A percentile compares a stretch with the other conserved stretches of the same genome.
Evolutionary conservation across 352 stramenopile species (phyloP).

Genomic region (Pseudoperonospora humuli): DNA sequence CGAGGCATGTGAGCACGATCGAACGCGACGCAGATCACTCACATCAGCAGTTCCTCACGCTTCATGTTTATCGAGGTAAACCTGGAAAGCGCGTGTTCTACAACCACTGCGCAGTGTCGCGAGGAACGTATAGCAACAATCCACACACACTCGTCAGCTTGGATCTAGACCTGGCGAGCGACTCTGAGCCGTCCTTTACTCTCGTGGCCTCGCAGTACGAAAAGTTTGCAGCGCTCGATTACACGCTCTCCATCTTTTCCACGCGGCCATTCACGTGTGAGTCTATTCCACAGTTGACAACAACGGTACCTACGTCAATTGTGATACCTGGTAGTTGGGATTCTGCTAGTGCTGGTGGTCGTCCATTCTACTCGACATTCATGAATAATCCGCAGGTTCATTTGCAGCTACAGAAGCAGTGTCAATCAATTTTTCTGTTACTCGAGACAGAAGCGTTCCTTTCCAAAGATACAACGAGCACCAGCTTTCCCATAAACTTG

Average conservation of each 20-base stretch:
- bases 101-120: conserved; percentile 68
- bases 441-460: conserved; percentile 45
- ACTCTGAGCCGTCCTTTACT: conserved; percentile 62
- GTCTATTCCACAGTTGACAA: conserved; percentile 38
- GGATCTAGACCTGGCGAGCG: conserved; percentile 52
- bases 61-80: conserved; percentile 84
- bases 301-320: conserved; percentile 25
- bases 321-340: conserved; percentile 46
- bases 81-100: conserved; percentile 71
- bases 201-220: conserved; percentile 90
- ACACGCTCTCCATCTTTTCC: conserved; percentile 82
- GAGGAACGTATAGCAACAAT: conserved; percentile 90
- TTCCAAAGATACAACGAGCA: conserved; percentile 16
- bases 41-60: conserved; percentile 78
- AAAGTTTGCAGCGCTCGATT: conserved; percentile 85
- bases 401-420: conserved; percentile 28
- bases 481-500: conserved; percentile 55
- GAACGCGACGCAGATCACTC: conserved; percentile 51
- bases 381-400: conserved; percentile 80
- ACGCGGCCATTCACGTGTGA: conserved; percentile 64
- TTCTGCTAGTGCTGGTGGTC: conserved; percentile 36
- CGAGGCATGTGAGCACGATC: conserved; percentile 85
- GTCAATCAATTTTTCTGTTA: conserved; percentile 46
- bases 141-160: conserved; percentile 87
- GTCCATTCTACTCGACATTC: conserved; percentile 67